These are phyloP conservation scores for Xerocomellus dryophilus DNA, from an alignment of 768 basidiomycete genomes.

Conservation along the genomic window DNA sequence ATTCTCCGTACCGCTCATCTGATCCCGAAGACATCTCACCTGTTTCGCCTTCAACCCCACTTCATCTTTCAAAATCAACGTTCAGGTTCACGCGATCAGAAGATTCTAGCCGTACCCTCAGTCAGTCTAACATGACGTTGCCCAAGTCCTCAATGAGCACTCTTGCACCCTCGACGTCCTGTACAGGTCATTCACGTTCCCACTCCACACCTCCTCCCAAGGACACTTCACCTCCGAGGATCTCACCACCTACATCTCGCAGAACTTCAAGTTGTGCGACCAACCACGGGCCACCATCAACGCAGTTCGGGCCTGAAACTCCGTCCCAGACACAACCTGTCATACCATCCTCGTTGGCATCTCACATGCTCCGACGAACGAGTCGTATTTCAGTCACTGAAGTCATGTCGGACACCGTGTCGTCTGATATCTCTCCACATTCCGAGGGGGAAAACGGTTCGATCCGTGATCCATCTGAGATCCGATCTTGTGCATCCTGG, in stretches of 20 bases:
- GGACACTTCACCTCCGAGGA: slow-evolving; percentile 9
- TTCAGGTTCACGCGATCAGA: slow-evolving; percentile 14
- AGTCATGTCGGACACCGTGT: slow-evolving; percentile 2
- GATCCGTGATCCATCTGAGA: slow-evolving; percentile 20
- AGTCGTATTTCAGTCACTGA: slow-evolving; percentile 15
- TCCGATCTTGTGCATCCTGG: slow-evolving; percentile 14
- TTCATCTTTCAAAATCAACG: slow-evolving; percentile 11
- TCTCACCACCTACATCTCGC: slow-evolving; percentile 20
- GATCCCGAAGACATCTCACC: slow-evolving; percentile 23
- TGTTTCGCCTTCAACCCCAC: slow-evolving; percentile 12
- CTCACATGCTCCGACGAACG: slow-evolving; percentile 25
- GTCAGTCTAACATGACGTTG: slow-evolving; percentile 23
- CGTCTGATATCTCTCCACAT: background rate
- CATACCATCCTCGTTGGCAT: slow-evolving; percentile 2
- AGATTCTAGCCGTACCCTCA: slow-evolving; percentile 19
- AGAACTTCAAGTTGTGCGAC: slow-evolving; percentile 8
- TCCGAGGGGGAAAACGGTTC: slow-evolving; percentile 6
- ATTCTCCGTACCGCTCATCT: slow-evolving; percentile 17
- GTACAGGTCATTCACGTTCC: slow-evolving; percentile 23
- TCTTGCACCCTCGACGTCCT: slow-evolving; percentile 26
- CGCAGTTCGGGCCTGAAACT: slow-evolving; percentile 5
- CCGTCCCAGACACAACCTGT: slow-evolving; percentile 14
- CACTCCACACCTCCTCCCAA: slow-evolving; percentile 13
- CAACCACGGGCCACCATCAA: background rate
- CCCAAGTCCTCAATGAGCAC: slow-evolving; percentile 28